phyloP scores from a whole-genome alignment of 306 rosid genomes.

The Vicia villosa region DNA sequence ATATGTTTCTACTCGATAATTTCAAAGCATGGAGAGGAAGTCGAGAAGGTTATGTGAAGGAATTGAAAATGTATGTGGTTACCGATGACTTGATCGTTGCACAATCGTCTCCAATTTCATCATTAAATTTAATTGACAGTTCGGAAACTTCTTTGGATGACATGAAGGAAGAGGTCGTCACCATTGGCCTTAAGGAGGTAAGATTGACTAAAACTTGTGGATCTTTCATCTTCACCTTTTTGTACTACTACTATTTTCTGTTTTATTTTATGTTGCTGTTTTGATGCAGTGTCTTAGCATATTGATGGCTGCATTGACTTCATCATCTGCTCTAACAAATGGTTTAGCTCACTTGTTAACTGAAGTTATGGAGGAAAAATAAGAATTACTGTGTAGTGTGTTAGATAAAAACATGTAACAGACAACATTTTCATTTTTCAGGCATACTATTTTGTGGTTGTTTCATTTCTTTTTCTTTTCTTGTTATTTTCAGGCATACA shows the following conservation, averaged over 20 bases:
- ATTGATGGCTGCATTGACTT: constrained; percentile 26
- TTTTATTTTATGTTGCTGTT: neutral
- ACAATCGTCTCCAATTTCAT: neutral
- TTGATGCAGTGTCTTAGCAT: constrained; percentile 12
- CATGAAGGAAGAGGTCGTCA: constrained; percentile 2
- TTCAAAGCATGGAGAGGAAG: too few species aligned
- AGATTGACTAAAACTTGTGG: neutral
- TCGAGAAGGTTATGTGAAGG: neutral
- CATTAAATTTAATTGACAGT: neutral
- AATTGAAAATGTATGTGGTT: neutral
- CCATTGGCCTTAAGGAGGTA: neutral
- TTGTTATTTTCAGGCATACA: too few species aligned
- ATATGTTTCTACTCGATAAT: too few species aligned
- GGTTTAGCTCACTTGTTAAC: constrained; percentile 20
- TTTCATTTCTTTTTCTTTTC: neutral
- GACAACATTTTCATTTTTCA: neutral
- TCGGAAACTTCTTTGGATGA: neutral
- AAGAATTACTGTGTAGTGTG: neutral
- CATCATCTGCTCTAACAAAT: constrained; percentile 13
- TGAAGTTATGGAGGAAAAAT: neutral
- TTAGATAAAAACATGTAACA: neutral
- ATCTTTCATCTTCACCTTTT: neutral
- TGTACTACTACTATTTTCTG: neutral
- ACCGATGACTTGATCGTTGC: neutral
- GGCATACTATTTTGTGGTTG: neutral